These are phyloP conservation scores for Xerophyta viscosa DNA, from an alignment of 106 monocot species.

Conservation along the genomic window DNA sequence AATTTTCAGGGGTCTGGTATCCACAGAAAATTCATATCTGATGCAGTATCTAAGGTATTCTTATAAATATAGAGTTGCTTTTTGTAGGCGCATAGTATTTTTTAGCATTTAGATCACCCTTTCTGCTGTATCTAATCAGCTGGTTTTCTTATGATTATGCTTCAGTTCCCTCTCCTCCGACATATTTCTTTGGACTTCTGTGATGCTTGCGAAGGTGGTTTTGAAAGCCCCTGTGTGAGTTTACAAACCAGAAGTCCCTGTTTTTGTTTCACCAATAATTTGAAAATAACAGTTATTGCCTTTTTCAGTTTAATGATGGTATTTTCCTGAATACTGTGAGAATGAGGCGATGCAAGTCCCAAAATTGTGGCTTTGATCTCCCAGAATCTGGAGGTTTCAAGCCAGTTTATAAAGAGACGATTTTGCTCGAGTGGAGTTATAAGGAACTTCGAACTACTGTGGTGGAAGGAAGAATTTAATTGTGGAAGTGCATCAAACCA, in stretches of 20 bases:
- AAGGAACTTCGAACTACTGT: slow-evolving; percentile 33
- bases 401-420: slow-evolving; percentile 49
- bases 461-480: slow-evolving; percentile 56
- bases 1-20: slow-evolving; percentile 47
- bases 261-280: neutral
- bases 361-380: slow-evolving; percentile 35
- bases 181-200: slow-evolving; percentile 57
- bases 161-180: slow-evolving; percentile 57
- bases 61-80: no score
- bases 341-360: slow-evolving; percentile 43
- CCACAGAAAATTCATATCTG: slow-evolving; percentile 33
- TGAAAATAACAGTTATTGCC: neutral
- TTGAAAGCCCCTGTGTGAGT: slow-evolving; percentile 53
- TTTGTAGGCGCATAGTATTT: no score
- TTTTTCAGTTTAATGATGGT: slow-evolving; percentile 29
- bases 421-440: slow-evolving; percentile 52
- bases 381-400: slow-evolving; percentile 6
- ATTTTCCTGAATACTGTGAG: slow-evolving; percentile 33
- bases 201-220: slow-evolving; percentile 63
- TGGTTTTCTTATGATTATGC: neutral
- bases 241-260: neutral
- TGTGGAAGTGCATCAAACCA: no score
- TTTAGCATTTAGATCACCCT: no score
- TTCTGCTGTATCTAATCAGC: neutral
- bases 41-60: slow-evolving; percentile 45